These are phyloP conservation scores for Hippophae gyantsensis DNA, from an alignment of 306 rosid species.

Conservation along the genomic window DNA sequence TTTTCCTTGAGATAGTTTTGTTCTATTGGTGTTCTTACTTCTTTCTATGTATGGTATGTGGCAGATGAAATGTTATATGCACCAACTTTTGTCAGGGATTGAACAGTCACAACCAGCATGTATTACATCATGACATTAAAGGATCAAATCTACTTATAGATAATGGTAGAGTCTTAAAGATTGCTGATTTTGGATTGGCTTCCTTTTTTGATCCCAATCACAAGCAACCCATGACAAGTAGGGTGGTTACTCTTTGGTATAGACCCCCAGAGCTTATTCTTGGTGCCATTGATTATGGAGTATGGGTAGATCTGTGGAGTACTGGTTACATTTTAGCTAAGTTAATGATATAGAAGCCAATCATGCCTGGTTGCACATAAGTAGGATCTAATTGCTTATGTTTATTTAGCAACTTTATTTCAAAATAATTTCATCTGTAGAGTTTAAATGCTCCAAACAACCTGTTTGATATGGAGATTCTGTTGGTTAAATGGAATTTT, in stretches of 20 bases:
- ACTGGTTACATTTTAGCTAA: slow-evolving; percentile 93
- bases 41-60: slow-evolving; percentile 20
- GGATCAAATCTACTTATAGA: slow-evolving; percentile 86
- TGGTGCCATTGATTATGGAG: slow-evolving; percentile 82
- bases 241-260: slow-evolving; percentile 91
- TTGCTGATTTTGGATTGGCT: slow-evolving; percentile 94
- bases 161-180: slow-evolving; percentile 66
- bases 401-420: no score
- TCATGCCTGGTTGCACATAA: slow-evolving; percentile 91
- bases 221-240: slow-evolving; percentile 86
- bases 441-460: no score
- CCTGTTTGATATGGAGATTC: no score
- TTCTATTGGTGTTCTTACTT: slow-evolving; percentile 9
- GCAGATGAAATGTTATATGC: slow-evolving; percentile 81
- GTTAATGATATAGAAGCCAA: slow-evolving; percentile 75
- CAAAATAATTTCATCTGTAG: no score
- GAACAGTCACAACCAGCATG: no score
- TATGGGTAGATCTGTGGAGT: slow-evolving; percentile 89
- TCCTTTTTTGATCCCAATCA: slow-evolving; percentile 73
- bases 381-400: no score
- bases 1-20: not conserved
- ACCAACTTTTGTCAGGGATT: no score
- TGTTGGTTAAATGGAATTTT: no score
- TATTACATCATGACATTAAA: no score
- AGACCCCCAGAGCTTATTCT: slow-evolving; percentile 84